Conservation (phyloP, 495 filamentous ascomycete genomes). For the Hypoxylon intermedium region DNA sequence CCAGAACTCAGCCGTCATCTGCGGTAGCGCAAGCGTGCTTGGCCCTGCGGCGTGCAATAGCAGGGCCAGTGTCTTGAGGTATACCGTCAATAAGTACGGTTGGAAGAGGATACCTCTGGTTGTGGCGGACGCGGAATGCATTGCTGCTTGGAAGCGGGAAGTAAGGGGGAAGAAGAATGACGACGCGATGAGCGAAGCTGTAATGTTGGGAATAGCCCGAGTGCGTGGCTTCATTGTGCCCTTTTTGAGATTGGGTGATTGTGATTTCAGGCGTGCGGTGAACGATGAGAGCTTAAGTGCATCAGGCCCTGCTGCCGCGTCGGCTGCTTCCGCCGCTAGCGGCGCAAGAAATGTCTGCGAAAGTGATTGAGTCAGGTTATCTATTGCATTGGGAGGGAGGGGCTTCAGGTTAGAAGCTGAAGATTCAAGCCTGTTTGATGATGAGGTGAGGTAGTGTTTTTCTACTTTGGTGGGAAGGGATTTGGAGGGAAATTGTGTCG, state of each 20-base stretch:
- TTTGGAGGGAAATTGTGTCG: slow-evolving; percentile 73
- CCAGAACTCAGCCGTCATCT: slow-evolving; percentile 77
- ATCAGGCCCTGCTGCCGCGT: slow-evolving; percentile 75
- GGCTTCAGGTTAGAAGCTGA: slow-evolving; percentile 48
- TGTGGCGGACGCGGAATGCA: slow-evolving; percentile 51
- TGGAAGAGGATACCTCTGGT: slow-evolving; percentile 61
- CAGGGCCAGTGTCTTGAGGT: slow-evolving; percentile 70
- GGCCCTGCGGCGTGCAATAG: slow-evolving; percentile 71
- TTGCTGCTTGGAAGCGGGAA: slow-evolving; percentile 62
- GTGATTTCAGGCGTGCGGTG: slow-evolving; percentile 48
- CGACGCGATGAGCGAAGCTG: slow-evolving; percentile 73
- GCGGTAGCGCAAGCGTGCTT: slow-evolving; percentile 63
- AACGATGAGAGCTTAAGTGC: slow-evolving; percentile 75
- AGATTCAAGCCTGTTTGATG: slow-evolving; percentile 24
- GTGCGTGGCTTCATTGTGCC: slow-evolving; percentile 56
- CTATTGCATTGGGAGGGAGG: slow-evolving; percentile 64
- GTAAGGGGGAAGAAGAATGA: slow-evolving; percentile 84
- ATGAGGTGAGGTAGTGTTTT: slow-evolving; percentile 48
- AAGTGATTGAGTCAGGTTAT: slow-evolving; percentile 65
- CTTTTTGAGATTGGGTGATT: slow-evolving; percentile 22
- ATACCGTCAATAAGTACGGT: slow-evolving; percentile 64
- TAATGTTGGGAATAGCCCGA: slow-evolving; percentile 73
- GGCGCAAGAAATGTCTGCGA: slow-evolving; percentile 77
- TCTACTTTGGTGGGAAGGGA: slow-evolving; percentile 67
- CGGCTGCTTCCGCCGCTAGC: slow-evolving; percentile 74